Percentiles rank a stretch among this genome's conserved stretches.
phyloP scores from a whole-genome alignment of 805 yeast genomes.

The Candida ovalis region DNA sequence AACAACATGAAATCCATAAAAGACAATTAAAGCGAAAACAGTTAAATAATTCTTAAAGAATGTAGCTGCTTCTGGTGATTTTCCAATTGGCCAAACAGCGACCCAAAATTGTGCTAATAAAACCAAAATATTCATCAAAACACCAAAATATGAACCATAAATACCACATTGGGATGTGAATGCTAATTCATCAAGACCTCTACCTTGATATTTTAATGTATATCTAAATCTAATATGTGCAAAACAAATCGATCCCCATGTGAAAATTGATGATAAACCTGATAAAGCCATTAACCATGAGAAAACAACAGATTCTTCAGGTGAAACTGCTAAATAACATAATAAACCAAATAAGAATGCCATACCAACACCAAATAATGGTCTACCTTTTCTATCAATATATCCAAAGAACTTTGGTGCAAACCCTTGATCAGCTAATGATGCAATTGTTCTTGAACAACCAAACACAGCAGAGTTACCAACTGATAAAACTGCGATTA shows the following conservation, averaged over 20 bases:
- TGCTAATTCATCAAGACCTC: slow-evolving; percentile 59
- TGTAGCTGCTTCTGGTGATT: slow-evolving; percentile 41
- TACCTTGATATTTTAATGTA: slow-evolving; percentile 61
- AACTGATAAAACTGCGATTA: slow-evolving; percentile 67
- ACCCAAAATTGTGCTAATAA: slow-evolving; percentile 77
- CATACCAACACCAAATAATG: slow-evolving; percentile 59
- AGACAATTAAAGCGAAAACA: slow-evolving; percentile 52
- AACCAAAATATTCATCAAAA: slow-evolving; percentile 51
- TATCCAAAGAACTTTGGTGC: slow-evolving; percentile 60
- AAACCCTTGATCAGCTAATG: slow-evolving; percentile 65
- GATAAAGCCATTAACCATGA: slow-evolving; percentile 73
- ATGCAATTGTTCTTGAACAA: slow-evolving; percentile 65
- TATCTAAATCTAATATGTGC: slow-evolving; percentile 66
- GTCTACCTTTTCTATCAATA: slow-evolving; percentile 74
- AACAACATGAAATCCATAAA: slow-evolving; percentile 32
- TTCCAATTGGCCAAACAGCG: slow-evolving; percentile 66
- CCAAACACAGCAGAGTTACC: slow-evolving; percentile 72
- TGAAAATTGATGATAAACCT: slow-evolving; percentile 67
- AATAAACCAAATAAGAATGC: slow-evolving; percentile 52
- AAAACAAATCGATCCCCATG: slow-evolving; percentile 71
- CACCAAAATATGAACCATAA: slow-evolving; percentile 60
- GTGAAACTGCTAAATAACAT: slow-evolving; percentile 59
- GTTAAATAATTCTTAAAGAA: slow-evolving; percentile 67
- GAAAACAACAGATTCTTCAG: slow-evolving; percentile 52
- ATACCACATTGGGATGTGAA: slow-evolving; percentile 65